These are phyloP conservation scores for Gynandropsis gynandra DNA, from an alignment of 345 rosid genomes.

Conservation along the genomic window DNA sequence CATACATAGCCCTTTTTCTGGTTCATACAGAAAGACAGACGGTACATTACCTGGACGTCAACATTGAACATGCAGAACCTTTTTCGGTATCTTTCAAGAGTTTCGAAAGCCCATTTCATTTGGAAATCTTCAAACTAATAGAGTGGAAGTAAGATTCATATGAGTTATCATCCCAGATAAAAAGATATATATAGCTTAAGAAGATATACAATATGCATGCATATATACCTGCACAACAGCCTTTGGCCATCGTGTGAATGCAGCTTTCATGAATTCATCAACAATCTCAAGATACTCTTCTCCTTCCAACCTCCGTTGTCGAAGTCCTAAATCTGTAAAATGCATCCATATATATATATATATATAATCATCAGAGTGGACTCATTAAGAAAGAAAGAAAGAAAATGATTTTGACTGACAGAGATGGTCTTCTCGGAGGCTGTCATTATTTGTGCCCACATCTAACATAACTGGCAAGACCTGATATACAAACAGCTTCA, in stretches of 20 bases:
- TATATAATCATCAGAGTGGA: conserved; percentile 8
- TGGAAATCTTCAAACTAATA: conserved; percentile 99
- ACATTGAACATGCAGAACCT: conserved; percentile 97
- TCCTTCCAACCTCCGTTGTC: conserved; percentile 91
- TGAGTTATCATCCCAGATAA: conserved; percentile 22
- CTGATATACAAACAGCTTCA: conserved; percentile 32
- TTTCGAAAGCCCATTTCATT: conserved; percentile 98
- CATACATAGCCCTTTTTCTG: no score
- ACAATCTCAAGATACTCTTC: conserved; percentile 78
- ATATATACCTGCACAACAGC: conserved; percentile 79
- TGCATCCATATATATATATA: conserved; percentile 17
- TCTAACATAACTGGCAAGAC: conserved; percentile 92
- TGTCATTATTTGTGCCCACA: conserved; percentile 91
- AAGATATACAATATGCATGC: conserved; percentile 16
- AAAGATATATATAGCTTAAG: conserved; percentile 19
- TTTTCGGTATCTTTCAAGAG: conserved; percentile 73
- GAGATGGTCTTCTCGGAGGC: conserved; percentile 73
- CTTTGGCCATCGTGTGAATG: conserved; percentile 88
- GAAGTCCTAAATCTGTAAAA: conserved; percentile 74
- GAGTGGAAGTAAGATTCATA: conserved; percentile 20
- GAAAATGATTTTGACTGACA: conserved; percentile 46
- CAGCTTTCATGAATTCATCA: conserved; percentile 99
- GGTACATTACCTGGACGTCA: conserved; percentile 76
- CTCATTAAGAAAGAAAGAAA: conserved; percentile 4
- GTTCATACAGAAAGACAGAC: background rate